Base-by-base conservation (phyloP, 169 alveolate genomes). In the Plasmodium berghei region DNA sequence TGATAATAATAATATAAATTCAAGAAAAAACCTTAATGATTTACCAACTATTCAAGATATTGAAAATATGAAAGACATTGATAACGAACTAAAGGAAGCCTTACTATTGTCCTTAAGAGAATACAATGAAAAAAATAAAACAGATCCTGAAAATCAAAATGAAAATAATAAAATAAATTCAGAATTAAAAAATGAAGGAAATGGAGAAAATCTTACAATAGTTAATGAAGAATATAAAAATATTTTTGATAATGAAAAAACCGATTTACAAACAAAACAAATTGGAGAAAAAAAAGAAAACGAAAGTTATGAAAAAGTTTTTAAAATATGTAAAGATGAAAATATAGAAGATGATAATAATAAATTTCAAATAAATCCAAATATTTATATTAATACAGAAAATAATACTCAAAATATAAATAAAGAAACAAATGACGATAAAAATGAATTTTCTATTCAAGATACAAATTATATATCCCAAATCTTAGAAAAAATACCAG, bases 41-140 rank as follows among this genome's bases (percentile, higher is more conserved):
- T 14, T 83, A 8, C 90, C 90, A 0, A 83, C 90, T 1, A 49
- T 83, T n/a, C 73, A 83, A 67, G 90, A 83, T 2, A 70, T 83
- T 0, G 86, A 83, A 69, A 83, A 69, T 40, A 83, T 83, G 90
- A 70, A 69, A 22, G 90, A 83, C n/a, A 83, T 83, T 1, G 90
- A 83, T 22, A 69, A 83, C 55, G 90, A 83, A 5, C 10, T 83
- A 24, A 83, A 70, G 64, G 90, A 83, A 20, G 90, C 90, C 0
- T 28, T 83, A 54, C 40, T 83, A 45, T 56, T 83, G 20, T 83
- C 90, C 0, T 62, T 83, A 14, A 83, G 34, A 49, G 90, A 83
- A 28, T 83, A 83, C 18, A 69, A 71, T 0, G 85, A 83, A 42
- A 70, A 83, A 12, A 83, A 83, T 54, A 83, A 83, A 48, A 2